Conservation (phyloP, 1,284 basidiomycete genomes). For the Flammula alnicola region DNA sequence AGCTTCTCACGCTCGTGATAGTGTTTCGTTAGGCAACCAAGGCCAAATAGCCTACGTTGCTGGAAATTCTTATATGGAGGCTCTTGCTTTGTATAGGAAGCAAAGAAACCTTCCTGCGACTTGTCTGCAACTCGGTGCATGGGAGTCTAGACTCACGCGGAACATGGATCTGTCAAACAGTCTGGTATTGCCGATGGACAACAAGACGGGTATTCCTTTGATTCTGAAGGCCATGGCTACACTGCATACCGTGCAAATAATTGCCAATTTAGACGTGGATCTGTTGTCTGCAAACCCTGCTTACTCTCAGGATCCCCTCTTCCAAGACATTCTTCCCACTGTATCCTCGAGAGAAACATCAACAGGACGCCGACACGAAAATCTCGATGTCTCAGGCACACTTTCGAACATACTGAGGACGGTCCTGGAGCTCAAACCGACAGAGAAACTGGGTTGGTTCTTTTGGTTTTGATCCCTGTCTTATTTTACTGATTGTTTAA, state of each 20-base stretch:
- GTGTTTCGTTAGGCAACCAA: constrained; percentile 33
- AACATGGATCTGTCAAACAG: constrained; percentile 14
- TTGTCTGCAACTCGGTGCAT: constrained; percentile 34
- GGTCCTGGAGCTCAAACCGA: constrained; percentile 19
- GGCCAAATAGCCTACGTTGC: constrained; percentile 35
- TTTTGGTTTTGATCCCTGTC: neutral
- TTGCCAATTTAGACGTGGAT: constrained; percentile 24
- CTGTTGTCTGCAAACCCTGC: constrained; percentile 16
- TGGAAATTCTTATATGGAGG: constrained; percentile 33
- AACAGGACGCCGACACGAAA: neutral
- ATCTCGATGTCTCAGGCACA: neutral
- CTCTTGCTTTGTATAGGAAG: constrained; percentile 27
- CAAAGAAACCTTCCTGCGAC: constrained; percentile 24
- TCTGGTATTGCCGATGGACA: constrained; percentile 18
- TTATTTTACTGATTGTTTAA: neutral
- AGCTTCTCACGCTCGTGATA: constrained; percentile 5
- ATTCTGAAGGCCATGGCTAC: constrained; percentile 26
- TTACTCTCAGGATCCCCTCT: constrained; percentile 25
- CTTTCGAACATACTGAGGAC: constrained; percentile 10
- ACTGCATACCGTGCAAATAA: constrained; percentile 25
- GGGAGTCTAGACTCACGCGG: constrained; percentile 30
- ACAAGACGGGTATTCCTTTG: constrained; percentile 31
- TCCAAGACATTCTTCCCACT: constrained; percentile 15
- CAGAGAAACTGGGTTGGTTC: constrained; percentile 18
- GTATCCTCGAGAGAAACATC: neutral